These are phyloP conservation scores for Lipomyces anomalus DNA, from an alignment of 805 yeast genomes.

Conservation along the genomic window DNA sequence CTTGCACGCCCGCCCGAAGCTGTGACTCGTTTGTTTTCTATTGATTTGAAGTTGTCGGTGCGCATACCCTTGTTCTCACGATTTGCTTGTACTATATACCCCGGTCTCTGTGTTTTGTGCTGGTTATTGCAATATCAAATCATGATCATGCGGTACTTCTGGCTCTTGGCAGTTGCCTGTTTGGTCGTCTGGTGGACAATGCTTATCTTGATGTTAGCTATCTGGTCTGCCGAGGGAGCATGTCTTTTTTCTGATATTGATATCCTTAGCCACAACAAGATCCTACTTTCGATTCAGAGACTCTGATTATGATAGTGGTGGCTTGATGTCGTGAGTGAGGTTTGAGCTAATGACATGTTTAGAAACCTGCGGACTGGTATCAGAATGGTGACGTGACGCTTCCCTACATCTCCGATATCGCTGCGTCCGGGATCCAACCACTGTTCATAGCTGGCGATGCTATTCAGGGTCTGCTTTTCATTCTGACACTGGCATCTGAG, in stretches of 20 bases:
- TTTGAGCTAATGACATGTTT: neutral
- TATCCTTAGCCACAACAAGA: too few relatives aligned
- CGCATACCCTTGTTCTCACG: too few relatives aligned
- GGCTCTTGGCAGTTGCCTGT: constrained; percentile 59
- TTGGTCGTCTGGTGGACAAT: constrained; percentile 82
- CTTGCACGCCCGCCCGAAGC: too few relatives aligned
- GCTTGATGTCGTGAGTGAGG: too few relatives aligned
- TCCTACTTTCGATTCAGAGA: too few relatives aligned
- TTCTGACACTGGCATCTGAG: constrained; percentile 58
- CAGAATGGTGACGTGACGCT: constrained; percentile 32
- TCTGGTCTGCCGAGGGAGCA: constrained; percentile 74
- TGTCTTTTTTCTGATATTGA: too few relatives aligned
- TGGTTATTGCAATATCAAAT: too few relatives aligned
- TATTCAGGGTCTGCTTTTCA: constrained; percentile 69
- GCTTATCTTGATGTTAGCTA: constrained; percentile 69
- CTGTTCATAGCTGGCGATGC: constrained; percentile 74
- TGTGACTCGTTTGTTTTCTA: too few relatives aligned
- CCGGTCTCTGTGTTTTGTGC: too few relatives aligned
- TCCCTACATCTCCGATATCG: constrained; percentile 72
- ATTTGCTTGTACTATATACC: too few relatives aligned
- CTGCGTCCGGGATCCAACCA: constrained; percentile 81
- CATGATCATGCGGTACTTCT: constrained; percentile 30
- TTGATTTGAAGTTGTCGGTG: too few relatives aligned
- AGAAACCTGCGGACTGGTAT: neutral
- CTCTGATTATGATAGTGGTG: too few relatives aligned